These are phyloP conservation scores for Fraxinus pennsylvanica DNA, from an alignment of 257 asterid genomes.

Conservation along the genomic window DNA sequence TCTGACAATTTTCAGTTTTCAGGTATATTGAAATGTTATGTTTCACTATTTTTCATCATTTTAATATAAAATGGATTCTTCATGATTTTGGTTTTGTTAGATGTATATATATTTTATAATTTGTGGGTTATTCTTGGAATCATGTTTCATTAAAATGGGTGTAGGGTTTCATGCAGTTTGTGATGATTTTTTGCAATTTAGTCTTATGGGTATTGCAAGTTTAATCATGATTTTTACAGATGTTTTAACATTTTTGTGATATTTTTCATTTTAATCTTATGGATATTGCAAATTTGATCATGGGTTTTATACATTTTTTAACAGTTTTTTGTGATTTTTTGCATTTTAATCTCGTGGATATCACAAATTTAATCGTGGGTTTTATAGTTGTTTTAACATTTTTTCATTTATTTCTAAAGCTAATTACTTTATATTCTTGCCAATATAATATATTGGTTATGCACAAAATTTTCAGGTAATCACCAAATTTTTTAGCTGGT, in stretches of 20 bases:
- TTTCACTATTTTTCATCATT: not conserved
- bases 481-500: not conserved
- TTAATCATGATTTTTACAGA: not conserved
- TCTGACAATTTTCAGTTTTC: slow-evolving; percentile 15
- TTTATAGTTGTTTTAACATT: not conserved
- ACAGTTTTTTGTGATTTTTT: not conserved
- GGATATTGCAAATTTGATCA: not conserved
- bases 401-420: not conserved
- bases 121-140: not conserved
- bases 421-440: not conserved
- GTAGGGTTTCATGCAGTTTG: slow-evolving; percentile 2
- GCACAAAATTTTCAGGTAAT: not conserved
- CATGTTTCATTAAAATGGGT: not conserved
- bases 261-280: not conserved
- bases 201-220: not conserved
- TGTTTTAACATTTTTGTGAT: not conserved
- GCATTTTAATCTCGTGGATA: not conserved
- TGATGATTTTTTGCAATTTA: not conserved
- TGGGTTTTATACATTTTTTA: not conserved
- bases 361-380: not conserved
- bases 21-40: slow-evolving; percentile 23
- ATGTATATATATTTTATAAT: not conserved
- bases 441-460: not conserved
- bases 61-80: not conserved
- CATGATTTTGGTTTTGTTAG: not conserved